Base-by-base conservation (phyloP, 1,139 yeast species). In the Zygosaccharomyces pseudobailii region DNA sequence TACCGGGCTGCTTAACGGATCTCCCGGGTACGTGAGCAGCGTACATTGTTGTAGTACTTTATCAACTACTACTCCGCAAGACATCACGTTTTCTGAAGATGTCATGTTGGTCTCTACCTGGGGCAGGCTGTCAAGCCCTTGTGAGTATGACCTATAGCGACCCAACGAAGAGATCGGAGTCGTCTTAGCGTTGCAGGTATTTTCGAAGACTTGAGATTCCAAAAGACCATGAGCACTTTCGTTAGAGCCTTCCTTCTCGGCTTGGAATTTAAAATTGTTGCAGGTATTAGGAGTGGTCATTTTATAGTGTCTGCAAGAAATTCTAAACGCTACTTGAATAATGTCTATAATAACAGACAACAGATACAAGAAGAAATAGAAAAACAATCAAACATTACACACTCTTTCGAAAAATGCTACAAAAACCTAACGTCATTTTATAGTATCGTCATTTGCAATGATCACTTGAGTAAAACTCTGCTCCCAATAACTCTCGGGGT, bases 1-100 rank as follows among this genome's bases (percentile, higher is more conserved):
- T 9, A 38, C 33, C 7, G 24, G 34, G 20, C 23, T 32, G 22
- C 34, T 23, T 13, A 38, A 13, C 5, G 41, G 41, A 28, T 38
- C 34, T 3, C 33, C 41, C 13, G 33, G 41, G 21, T 38, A 38
- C 21, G 41, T 28, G 10, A 38, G 34, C 17, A 38, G 8, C 10
- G 32, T 38, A 28, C 34, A 38, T 27, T 28, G 41, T 28, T 38
- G 41, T 19, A 19, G 24, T 10, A 38, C 41, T 23, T 38, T 38
- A 23, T 38, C 41, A 8, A 27, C 41, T 28, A 38, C 13, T 19
- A 38, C 21, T 17, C 41, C 33, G 23, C 32, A 38, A 25, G 34
- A 27, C 22, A 28, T 32, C 17, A 23, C 7, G 33, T 38, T 20
- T 7, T 38, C 41, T 28, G 41, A 25, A 28, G 41, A 38, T 10